Base-by-base conservation (phyloP, 768 basidiomycete species). In the Trametes sanguinea region DNA sequence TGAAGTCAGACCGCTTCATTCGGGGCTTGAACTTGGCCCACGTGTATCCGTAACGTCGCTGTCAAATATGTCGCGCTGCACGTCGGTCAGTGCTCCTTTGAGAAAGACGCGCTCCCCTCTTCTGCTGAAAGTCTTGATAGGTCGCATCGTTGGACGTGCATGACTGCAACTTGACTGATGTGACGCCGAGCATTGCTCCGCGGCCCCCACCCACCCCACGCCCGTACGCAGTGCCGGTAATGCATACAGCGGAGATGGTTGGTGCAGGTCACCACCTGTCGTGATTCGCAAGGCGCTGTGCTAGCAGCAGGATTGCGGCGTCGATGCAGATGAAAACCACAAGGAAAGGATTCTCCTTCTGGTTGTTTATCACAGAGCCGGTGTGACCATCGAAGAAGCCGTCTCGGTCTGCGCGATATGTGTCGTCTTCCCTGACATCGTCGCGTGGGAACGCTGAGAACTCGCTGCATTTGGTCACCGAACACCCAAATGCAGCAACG, bases 361-460 rank as follows among this genome's bases (percentile, higher is more conserved):
- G n/a, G 11, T 33, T 27, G 58, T 60, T 56, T 32, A 64, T 64
- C 63, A 64, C 63, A 51, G 17, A 53, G 58, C 42, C 42, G 33
- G 54, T 60, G 63, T 64, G 63, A 64, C 58, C 53, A 64, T 64
- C 58, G 63, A 60, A 48, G 44, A 64, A 30, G 54, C n/a, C 57
- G 29, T 56, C 59, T 43, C 43, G 45, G n/a, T 45, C 42, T 51
- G 44, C 54, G 33, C 53, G 52, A 22, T 27, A 33, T 14, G 40
- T 55, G 50, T 54, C 53, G 54, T 22, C 54, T 50, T 59, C 54
- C 52, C 50, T 60, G 62, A 64, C 63, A 53, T 29, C 29, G 33
- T 32, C 53, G 57, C 63, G 63, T 64, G 63, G 14, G 63, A 64
- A 64, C 43, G 57, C 63, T 64, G 54, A 64, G 48, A 64, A 64